Evolutionary conservation across 148 eudicot species (phyloP).

Genomic region (Chenopodium suecicum): DNA sequence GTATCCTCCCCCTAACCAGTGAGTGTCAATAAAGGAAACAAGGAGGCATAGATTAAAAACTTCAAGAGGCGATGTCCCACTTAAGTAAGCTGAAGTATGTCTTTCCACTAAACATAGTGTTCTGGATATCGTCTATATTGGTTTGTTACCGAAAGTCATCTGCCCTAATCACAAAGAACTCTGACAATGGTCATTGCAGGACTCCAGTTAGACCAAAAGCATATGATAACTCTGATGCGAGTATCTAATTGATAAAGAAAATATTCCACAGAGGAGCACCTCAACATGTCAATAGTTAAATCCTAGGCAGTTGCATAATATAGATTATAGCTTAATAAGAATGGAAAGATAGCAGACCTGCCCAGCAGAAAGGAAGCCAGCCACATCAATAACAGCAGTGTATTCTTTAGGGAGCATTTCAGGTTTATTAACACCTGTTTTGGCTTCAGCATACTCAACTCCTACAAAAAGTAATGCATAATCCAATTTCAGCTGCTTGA

Average conservation of each 20-base stretch:
- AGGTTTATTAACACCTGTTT: constrained; percentile 91
- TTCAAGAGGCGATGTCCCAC: not conserved
- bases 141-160: not conserved
- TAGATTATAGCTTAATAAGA: not conserved
- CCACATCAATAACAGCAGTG: constrained; percentile 84
- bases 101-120: not conserved
- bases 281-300: not conserved
- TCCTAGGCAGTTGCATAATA: not conserved
- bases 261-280: not conserved
- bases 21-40: not conserved
- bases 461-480: constrained; percentile 47
- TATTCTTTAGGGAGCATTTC: constrained; percentile 86
- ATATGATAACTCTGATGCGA: not conserved
- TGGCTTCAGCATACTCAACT: constrained; percentile 69
- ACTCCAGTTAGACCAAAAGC: not conserved
- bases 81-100: not conserved
- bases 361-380: constrained; percentile 93
- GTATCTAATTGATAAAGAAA: not conserved
- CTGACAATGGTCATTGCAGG: not conserved
- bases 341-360: constrained; percentile 47
- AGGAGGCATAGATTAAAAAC: not conserved
- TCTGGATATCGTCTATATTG: not conserved
- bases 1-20: no score
- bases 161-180: not conserved
- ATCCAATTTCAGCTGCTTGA: constrained; percentile 18